Evolutionary conservation across 2,329 filamentous ascomycete species (phyloP).

Genomic region (Neonectria hederae): DNA sequence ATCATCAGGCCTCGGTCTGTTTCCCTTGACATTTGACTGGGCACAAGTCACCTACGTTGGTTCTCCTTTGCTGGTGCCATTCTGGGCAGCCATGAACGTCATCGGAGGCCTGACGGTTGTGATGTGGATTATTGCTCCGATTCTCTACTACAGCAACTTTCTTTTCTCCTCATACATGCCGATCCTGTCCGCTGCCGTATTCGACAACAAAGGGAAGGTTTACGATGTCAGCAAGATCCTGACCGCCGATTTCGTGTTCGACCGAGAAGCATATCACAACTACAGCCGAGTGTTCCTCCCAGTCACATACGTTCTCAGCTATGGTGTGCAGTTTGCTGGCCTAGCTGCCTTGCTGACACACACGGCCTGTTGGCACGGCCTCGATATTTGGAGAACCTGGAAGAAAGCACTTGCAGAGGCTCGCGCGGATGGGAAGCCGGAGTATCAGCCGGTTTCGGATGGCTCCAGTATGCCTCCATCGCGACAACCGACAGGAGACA

Average conservation of each 20-base stretch:
- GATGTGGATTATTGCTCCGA: conserved; percentile 85
- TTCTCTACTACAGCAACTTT: conserved; percentile 82
- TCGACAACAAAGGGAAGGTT: conserved; percentile 82
- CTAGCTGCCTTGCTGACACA: conserved; percentile 83
- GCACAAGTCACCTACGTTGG: conserved; percentile 90
- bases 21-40: conserved; percentile 92
- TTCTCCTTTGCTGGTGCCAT: conserved; percentile 83
- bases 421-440: conserved; percentile 57
- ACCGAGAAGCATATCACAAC: conserved; percentile 77
- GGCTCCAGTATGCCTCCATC: conserved; percentile 32
- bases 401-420: conserved; percentile 73
- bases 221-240: conserved; percentile 86
- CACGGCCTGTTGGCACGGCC: conserved; percentile 85
- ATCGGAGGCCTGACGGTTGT: conserved; percentile 81
- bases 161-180: conserved; percentile 88
- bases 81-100: conserved; percentile 88
- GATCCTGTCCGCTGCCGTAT: conserved; percentile 84
- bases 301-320: conserved; percentile 88
- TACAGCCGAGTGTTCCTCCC: conserved; percentile 88
- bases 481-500: conserved; percentile 30
- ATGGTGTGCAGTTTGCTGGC: conserved; percentile 86
- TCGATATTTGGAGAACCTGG: conserved; percentile 83
- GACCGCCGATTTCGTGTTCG: conserved; percentile 80
- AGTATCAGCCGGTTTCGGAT: conserved; percentile 62
- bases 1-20: conserved; percentile 82